Evolutionary conservation across 176 grass and related monocot species (phyloP), one percentile per base, ranked within the genome.

Genomic region (Phoenix dactylifera): DNA sequence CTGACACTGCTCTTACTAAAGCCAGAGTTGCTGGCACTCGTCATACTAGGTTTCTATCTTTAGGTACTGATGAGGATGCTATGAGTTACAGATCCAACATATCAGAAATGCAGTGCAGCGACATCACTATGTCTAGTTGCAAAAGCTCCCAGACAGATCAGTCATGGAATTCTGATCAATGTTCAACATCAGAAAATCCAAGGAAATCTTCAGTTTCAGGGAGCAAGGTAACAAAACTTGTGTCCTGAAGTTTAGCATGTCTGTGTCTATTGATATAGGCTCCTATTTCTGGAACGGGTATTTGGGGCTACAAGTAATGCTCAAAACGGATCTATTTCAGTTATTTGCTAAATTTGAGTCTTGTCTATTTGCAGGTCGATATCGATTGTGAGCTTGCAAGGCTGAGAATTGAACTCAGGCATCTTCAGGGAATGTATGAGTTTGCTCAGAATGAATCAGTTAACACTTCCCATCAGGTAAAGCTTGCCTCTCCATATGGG

Each of bases 351-450:
- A 44, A 44, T 44, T 44, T 44, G 35, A 14, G 14, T 44, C 23
- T 55, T 57, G 28, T 49, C 3, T 26, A 16, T 52, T 60, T 50
- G 20, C 53, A 95, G 89, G 67, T 58, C 62, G 69, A 91, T 67
- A 57, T 82, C 32, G 80, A 73, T 62, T 54, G 82, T 76, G 76
- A 86, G 54, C 83, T 83, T 51, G 74, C 86, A 32, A 83, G 54
- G 32, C 19, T 86, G 25, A 73, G 66, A 56, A 63, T 69, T 51
- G 81, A 83, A 76, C 17, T 90, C 23, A 65, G 24, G n/a, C 77
- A 76, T 64, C 56, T 75, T 59, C 59, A 70, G 39, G 51, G 61
- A 51, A 49, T 73, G 14, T 62, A 26, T 53, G 73, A 89, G 58
- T 25, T 87, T 19, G 56, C 49, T 64, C 29, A 74, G 51, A 60